A percentile compares a stretch with the other conserved stretches of the same genome.
phyloP scores from a whole-genome alignment of 768 basidiomycete genomes.

The Psilocybe azurescens region DNA sequence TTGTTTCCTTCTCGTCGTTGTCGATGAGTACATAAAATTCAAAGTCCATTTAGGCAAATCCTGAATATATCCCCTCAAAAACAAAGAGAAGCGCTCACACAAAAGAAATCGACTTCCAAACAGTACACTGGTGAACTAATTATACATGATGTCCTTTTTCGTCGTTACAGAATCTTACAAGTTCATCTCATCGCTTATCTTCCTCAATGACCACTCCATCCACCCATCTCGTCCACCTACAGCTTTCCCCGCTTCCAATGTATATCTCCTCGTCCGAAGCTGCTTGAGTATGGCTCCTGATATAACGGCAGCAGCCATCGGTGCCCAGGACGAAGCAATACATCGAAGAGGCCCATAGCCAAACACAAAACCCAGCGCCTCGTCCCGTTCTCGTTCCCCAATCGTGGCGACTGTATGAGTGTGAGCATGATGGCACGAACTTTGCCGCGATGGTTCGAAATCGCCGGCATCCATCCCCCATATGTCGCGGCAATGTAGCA shows the following conservation, averaged over 20 bases:
- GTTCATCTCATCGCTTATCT: background rate
- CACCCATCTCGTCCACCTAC: slow-evolving; percentile 48
- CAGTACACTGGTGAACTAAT: too few species aligned
- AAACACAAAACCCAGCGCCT: slow-evolving; percentile 44
- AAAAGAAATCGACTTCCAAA: too few species aligned
- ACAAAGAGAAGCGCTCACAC: too few species aligned
- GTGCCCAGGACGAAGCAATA: slow-evolving; percentile 53
- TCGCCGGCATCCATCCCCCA: slow-evolving; percentile 39
- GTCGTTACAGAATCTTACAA: background rate
- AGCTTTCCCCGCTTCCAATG: slow-evolving; percentile 30
- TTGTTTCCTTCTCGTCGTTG: too few species aligned
- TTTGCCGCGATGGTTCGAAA: slow-evolving; percentile 52
- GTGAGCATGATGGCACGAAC: slow-evolving; percentile 18
- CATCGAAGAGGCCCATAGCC: slow-evolving; percentile 55
- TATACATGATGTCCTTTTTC: too few species aligned
- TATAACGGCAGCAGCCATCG: slow-evolving; percentile 54
- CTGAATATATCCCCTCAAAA: too few species aligned
- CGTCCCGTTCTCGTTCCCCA: slow-evolving; percentile 15
- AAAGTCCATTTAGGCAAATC: too few species aligned
- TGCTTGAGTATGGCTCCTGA: slow-evolving; percentile 45
- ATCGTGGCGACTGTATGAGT: too few species aligned
- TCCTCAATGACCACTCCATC: slow-evolving; percentile 46
- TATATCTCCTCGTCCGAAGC: slow-evolving; percentile 32
- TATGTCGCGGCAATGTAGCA: slow-evolving; percentile 35
- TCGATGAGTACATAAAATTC: too few species aligned